Base-by-base conservation (phyloP, 2,329 filamentous ascomycete genomes). In the Beauveria medogensis region DNA sequence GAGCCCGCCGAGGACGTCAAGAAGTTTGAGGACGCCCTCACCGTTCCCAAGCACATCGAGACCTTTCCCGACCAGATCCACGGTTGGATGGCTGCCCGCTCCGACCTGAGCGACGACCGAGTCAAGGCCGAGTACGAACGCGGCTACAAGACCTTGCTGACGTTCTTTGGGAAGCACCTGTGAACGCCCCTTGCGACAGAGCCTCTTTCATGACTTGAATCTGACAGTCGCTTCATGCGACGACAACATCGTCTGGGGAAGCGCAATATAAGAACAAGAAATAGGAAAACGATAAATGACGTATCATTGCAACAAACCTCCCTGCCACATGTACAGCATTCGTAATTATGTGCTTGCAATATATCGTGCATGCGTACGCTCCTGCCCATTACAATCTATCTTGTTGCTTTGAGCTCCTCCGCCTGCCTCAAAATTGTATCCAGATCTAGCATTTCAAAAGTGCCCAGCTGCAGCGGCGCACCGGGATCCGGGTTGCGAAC, bases 61-160 rank as follows among this genome's bases (percentile, higher is more conserved):
- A 84, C 71, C n/a, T 90, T 88, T 68, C 67, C 68, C 26, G 84
- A 84, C 67, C 87, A 88, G 78, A 80, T 86, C 69, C 87, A 90
- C 72, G 87, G 87, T 50, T 90, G 86, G 86, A 90, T 90, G 87
- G 85, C 83, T 1, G 86, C 87, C 1, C 80, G 86, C 28, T 78
- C 81, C 0, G 75, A 89, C 67, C 74, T 90, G 34, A 75, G 78
- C 40, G 75, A 87, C 52, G 73, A 77, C 54, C 79, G 78, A 47
- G 81, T 84, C 68, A 82, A 81, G 71, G 79, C 81, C 65, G 86
- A 87, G 74, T 87, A 86, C 64, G 76, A 78, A 52, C 80, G 86
- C 52, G 84, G 83, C 3, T 88, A 84, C 73, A 78, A 82, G 75
- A 81, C 78, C 18, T 75, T 86, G 22, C 68, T 86, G 46, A 72